These are phyloP conservation scores for Colletotrichum cordylinicola DNA, from an alignment of 2,329 filamentous ascomycete species.

Conservation along the genomic window DNA sequence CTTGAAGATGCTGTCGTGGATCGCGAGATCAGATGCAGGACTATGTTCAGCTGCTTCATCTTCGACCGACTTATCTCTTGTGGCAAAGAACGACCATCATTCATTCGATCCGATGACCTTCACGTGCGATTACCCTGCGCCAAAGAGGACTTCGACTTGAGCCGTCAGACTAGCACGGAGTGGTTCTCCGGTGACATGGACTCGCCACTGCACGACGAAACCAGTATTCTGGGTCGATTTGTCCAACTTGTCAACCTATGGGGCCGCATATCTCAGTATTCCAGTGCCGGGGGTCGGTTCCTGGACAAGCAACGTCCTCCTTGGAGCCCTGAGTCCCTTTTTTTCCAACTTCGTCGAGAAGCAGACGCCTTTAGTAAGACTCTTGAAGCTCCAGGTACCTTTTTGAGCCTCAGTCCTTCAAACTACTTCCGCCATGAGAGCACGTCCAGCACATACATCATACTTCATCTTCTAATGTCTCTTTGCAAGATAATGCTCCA, in stretches of 20 bases:
- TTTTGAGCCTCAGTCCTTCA: constrained; percentile 50
- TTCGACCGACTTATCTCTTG: constrained; percentile 73
- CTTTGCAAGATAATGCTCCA: constrained; percentile 73
- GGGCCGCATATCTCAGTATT: constrained; percentile 62
- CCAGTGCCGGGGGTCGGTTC: constrained; percentile 55
- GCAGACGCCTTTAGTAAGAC: constrained; percentile 52
- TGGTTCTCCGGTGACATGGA: constrained; percentile 37
- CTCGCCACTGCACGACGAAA: constrained; percentile 35
- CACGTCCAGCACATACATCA: constrained; percentile 67
- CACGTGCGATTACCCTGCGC: constrained; percentile 71
- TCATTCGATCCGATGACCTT: constrained; percentile 63
- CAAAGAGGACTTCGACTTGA: constrained; percentile 68
- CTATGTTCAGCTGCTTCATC: constrained; percentile 77
- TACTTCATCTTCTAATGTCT: constrained; percentile 69
- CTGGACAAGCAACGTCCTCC: constrained; percentile 57
- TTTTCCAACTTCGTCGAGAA: constrained; percentile 55
- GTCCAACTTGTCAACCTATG: constrained; percentile 63
- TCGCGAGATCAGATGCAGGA: constrained; percentile 68
- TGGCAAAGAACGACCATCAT: constrained; percentile 67
- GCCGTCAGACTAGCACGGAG: constrained; percentile 59
- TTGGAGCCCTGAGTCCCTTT: constrained; percentile 63
- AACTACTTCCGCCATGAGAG: constrained; percentile 72
- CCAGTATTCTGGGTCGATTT: constrained; percentile 57
- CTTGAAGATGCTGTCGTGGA: constrained; percentile 31
- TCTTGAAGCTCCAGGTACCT: constrained; percentile 45